These are phyloP conservation scores for Solanum hybrid DNA, from an alignment of 305 asterid genomes.

Conservation along the genomic window DNA sequence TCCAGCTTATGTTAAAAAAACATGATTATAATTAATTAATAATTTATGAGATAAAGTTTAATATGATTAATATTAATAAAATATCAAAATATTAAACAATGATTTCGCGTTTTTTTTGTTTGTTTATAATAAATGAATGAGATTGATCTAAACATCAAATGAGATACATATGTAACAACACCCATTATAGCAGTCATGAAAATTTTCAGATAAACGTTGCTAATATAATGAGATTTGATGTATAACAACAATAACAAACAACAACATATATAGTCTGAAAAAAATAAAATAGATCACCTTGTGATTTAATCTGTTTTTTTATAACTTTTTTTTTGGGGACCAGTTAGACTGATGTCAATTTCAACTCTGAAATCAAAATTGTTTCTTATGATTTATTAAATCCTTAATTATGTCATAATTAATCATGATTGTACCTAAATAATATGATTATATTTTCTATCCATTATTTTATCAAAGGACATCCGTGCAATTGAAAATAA, in stretches of 20 bases:
- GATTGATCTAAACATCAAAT: background rate
- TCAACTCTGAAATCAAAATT: background rate
- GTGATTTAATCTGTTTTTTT: too few species aligned
- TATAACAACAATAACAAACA: too few species aligned
- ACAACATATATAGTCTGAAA: background rate
- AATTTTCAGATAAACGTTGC: too few species aligned
- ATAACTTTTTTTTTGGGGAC: background rate
- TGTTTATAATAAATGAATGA: too few species aligned
- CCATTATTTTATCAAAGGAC: too few species aligned
- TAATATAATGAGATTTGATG: background rate
- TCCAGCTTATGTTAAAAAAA: background rate
- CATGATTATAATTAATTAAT: background rate
- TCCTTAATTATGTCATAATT: background rate
- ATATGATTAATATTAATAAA: background rate
- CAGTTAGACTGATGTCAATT: background rate
- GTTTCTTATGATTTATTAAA: background rate
- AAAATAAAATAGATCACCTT: background rate
- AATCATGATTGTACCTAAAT: background rate
- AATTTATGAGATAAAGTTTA: background rate
- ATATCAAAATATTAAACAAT: background rate
- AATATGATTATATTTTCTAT: background rate
- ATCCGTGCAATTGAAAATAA: background rate
- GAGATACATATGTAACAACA: background rate
- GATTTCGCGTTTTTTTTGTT: background rate
- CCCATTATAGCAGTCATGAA: background rate